A percentile compares a stretch with the other conserved stretches of the same genome.
Evolutionary conservation across 768 basidiomycete genomes (phyloP).

Genomic region (Pleurotus citrinopileatus): DNA sequence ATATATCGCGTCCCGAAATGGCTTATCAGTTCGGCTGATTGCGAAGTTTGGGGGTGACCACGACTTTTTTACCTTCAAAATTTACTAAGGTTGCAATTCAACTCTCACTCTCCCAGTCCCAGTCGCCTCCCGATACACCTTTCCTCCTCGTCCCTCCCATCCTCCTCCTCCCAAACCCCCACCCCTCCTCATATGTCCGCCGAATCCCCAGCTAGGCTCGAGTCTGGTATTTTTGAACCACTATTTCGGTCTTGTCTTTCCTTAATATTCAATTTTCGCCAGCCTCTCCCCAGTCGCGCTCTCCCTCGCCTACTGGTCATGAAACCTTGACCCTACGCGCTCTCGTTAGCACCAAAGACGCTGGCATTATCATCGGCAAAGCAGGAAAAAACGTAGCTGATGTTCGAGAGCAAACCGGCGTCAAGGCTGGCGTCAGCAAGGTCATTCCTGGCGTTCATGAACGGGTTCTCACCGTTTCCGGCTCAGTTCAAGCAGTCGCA

Average conservation of each 20-base stretch:
- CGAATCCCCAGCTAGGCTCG: slow-evolving; percentile 54
- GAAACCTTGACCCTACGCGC: slow-evolving; percentile 89
- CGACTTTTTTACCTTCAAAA: not conserved
- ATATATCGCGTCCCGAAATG: not conserved
- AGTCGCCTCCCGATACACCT: slow-evolving; percentile 24
- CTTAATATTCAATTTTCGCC: slow-evolving; percentile 18
- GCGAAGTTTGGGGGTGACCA: slow-evolving; percentile 2
- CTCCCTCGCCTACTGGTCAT: slow-evolving; percentile 60
- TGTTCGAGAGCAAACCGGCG: slow-evolving; percentile 91
- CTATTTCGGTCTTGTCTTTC: slow-evolving; percentile 13
- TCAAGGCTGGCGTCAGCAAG: slow-evolving; percentile 98
- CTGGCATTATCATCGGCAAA: slow-evolving; percentile 96
- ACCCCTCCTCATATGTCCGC: slow-evolving; percentile 55
- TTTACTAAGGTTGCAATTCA: not conserved
- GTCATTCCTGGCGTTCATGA: slow-evolving; percentile 98
- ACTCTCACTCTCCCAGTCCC: slow-evolving; percentile 24
- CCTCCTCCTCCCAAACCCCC: slow-evolving; percentile 26
- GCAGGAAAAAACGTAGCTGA: slow-evolving; percentile 97
- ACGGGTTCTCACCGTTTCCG: slow-evolving; percentile 92
- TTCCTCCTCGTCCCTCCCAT: slow-evolving; percentile 22
- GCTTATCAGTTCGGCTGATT: slow-evolving; percentile 11
- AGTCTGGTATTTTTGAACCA: slow-evolving; percentile 44
- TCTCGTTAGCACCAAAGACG: slow-evolving; percentile 95
- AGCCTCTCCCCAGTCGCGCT: slow-evolving; percentile 68
- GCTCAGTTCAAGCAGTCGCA: slow-evolving; percentile 88